phyloP scores from a whole-genome alignment of 805 yeast species.

The Ogataea populi-albae region DNA sequence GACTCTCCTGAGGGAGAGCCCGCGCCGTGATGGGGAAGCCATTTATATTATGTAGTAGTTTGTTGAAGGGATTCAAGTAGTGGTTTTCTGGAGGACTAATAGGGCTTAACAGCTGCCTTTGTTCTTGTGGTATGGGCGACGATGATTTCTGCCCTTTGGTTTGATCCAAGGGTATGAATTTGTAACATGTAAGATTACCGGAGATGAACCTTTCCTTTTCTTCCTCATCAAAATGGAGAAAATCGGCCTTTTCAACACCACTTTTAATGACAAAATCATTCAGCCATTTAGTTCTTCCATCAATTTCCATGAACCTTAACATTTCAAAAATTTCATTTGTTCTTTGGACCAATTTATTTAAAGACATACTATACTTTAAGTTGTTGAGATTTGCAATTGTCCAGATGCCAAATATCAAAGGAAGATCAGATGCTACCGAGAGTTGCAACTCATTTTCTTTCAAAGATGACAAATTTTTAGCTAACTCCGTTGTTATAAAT shows the following conservation, averaged over 20 bases:
- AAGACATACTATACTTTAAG: constrained; percentile 48
- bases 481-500: constrained; percentile 30
- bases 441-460: constrained; percentile 32
- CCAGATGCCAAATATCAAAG: constrained; percentile 68
- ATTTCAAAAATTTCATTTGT: constrained; percentile 57
- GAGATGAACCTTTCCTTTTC: constrained; percentile 22
- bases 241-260: constrained; percentile 25
- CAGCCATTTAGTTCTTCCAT: constrained; percentile 59
- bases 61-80: constrained; percentile 30
- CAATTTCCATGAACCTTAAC: constrained; percentile 54
- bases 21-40: constrained; percentile 18
- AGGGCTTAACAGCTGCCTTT: constrained; percentile 10
- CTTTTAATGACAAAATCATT: constrained; percentile 48
- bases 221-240: constrained; percentile 28
- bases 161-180: constrained; percentile 13
- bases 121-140: constrained; percentile 8
- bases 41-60: constrained; percentile 32
- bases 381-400: constrained; percentile 60
- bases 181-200: constrained; percentile 20
- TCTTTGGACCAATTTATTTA: constrained; percentile 37
- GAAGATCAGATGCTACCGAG: constrained; percentile 56
- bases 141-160: constrained; percentile 1
- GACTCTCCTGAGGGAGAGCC: constrained; percentile 10
- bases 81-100: constrained; percentile 15
- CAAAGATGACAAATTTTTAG: constrained; percentile 29